These are phyloP conservation scores for Iberis pinnata DNA, from an alignment of 345 rosid genomes.

Conservation along the genomic window DNA sequence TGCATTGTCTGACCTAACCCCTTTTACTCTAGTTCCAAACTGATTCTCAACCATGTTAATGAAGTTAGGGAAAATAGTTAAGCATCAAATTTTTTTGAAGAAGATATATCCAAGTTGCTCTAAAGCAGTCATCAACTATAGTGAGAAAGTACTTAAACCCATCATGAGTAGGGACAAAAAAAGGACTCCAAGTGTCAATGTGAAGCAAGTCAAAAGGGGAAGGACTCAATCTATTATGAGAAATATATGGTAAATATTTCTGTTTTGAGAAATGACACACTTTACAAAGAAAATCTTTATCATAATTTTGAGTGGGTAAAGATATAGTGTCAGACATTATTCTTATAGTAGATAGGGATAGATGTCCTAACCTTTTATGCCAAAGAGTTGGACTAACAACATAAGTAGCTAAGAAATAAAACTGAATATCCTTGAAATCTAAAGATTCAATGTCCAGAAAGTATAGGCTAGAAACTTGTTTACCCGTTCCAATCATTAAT, in stretches of 20 bases:
- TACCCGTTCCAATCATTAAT: no score
- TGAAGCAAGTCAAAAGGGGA: neutral
- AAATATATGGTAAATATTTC: neutral
- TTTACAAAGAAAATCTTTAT: neutral
- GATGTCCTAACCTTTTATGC: no score
- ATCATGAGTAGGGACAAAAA: neutral
- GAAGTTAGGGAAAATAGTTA: rapidly evolving
- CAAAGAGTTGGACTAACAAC: no score
- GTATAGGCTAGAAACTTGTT: no score
- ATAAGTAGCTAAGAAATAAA: no score
- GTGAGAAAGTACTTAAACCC: neutral
- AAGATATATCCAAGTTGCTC: no score
- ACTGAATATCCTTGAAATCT: no score
- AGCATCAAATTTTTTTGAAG: neutral
- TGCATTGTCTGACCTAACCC: neutral
- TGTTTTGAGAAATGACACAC: neutral
- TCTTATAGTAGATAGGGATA: no score
- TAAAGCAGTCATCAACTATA: neutral
- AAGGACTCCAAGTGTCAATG: neutral
- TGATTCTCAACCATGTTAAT: neutral
- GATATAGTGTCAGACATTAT: no score
- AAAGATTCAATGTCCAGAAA: no score
- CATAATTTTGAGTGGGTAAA: no score
- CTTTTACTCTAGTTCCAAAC: neutral
- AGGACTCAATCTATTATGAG: neutral